Evolutionary conservation across 768 basidiomycete species (phyloP), one percentile per base, ranked within the genome.

Genomic region (Lentinula raphanica): DNA sequence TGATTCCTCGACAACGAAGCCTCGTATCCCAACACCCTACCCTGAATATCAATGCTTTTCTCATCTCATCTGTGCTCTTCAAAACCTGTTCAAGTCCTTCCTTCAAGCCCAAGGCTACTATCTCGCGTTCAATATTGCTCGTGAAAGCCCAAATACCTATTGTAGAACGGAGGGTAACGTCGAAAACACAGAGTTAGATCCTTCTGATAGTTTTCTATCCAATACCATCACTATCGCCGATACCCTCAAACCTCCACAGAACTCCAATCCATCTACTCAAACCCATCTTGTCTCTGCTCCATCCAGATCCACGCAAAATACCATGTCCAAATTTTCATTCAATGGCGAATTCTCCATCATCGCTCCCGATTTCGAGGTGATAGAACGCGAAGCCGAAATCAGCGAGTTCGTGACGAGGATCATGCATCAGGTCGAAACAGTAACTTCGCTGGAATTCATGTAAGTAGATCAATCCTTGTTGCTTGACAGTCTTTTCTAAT

Each of bases 341-440:
- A 45, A 56, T 28, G 55, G 55, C 15, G 55, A 56, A 31, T 56
- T 45, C n/a, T 56, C 55, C 15, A 31, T 32, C 15, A 45, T 56
- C 1, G 55, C 55, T 21, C 15, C 25, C 15, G 55, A 56, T 25
- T 56, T 46, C 27, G 45, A 56, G 8, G 7, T 56, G 21, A 15
- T 32, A 9, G 27, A 8, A 5, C 27, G 55, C 11, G 35, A 13
- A 35, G 44, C 32, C 23, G 55, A 46, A 35, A 45, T 56, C 9
- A 35, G 25, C 3, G 31, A 36, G 35, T 35, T 28, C 12, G 55
- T 56, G 44, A 46, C 55, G 21, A 32, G 19, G 4, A 12, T 48
- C 17, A 44, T 56, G 28, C 28, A 44, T 13, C 42, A 56, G 44
- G 21, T 56, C 17, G 55, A 56, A 31, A 32, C 21, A 31, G 45